phyloP scores from a whole-genome alignment of 805 yeast genomes.

The Lipomyces yamanashiensis region DNA sequence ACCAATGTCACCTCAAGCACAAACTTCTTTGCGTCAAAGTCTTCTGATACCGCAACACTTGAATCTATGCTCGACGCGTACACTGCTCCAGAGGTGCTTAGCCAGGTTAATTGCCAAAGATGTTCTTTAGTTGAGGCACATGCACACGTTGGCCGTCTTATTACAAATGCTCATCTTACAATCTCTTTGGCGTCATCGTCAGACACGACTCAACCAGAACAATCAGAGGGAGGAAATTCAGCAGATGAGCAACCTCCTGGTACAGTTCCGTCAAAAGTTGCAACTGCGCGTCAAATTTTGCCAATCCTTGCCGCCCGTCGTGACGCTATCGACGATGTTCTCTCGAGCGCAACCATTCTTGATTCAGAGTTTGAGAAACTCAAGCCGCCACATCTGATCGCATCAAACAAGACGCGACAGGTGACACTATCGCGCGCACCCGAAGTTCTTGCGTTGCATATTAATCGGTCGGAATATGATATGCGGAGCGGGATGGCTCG shows the following conservation, averaged over 20 bases:
- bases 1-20: background rate
- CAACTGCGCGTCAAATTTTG: slow-evolving; percentile 12
- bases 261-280: slow-evolving; percentile 4
- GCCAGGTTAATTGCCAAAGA: slow-evolving; percentile 92
- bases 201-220: background rate
- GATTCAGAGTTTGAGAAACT: slow-evolving; percentile 78
- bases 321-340: slow-evolving; percentile 55
- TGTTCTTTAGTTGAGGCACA: slow-evolving; percentile 65
- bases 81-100: slow-evolving; percentile 81
- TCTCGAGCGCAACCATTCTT: slow-evolving; percentile 68
- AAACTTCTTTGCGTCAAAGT: slow-evolving; percentile 4
- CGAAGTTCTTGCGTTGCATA: slow-evolving; percentile 79
- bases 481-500: slow-evolving; percentile 79
- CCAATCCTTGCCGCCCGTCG: slow-evolving; percentile 53
- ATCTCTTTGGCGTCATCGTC: slow-evolving; percentile 1
- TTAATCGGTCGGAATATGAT: slow-evolving; percentile 92
- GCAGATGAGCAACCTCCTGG: background rate
- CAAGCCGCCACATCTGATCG: slow-evolving; percentile 61
- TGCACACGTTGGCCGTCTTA: slow-evolving; percentile 40
- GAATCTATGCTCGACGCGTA: slow-evolving; percentile 57
- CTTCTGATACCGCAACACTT: slow-evolving; percentile 17
- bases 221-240: background rate
- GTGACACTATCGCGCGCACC: slow-evolving; percentile 81
- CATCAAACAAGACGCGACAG: slow-evolving; percentile 81
- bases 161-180: slow-evolving; percentile 17